Conservation (phyloP, 169 alveolate species). For the Perkinsus olseni region DNA sequence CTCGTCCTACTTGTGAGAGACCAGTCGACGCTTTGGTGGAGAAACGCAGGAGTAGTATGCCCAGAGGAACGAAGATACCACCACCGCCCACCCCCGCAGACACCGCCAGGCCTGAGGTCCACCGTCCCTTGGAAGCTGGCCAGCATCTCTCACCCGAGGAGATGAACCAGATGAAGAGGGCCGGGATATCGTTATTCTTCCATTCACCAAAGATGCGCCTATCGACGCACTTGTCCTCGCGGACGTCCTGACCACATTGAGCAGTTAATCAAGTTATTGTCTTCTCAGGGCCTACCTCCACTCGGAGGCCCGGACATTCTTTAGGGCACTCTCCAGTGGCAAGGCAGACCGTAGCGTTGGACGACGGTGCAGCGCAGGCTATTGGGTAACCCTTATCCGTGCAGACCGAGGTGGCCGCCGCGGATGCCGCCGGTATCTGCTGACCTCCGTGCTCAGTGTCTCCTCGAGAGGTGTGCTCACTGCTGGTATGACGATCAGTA, state of each 20-base stretch:
- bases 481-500: too few species aligned
- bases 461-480: too few species aligned
- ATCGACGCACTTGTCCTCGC: background rate
- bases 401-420: background rate
- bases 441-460: too few species aligned
- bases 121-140: background rate
- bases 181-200: background rate
- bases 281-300: background rate
- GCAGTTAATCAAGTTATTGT: too few species aligned
- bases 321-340: background rate
- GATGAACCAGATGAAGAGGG: background rate
- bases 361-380: background rate
- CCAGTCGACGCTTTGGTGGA: conserved; percentile 19
- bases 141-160: background rate
- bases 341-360: background rate
- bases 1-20: background rate
- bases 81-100: conserved; percentile 22
- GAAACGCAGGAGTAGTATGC: conserved; percentile 23
- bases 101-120: background rate
- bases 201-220: background rate
- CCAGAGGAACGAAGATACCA: conserved; percentile 24
- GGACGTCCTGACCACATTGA: background rate
- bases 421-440: background rate
- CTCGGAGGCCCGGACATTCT: background rate
- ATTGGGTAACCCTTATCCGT: background rate